Evolutionary conservation across 2,329 filamentous ascomycete genomes (phyloP), one percentile per base, ranked within the genome.

Genomic region (Aspergillus sp.): DNA sequence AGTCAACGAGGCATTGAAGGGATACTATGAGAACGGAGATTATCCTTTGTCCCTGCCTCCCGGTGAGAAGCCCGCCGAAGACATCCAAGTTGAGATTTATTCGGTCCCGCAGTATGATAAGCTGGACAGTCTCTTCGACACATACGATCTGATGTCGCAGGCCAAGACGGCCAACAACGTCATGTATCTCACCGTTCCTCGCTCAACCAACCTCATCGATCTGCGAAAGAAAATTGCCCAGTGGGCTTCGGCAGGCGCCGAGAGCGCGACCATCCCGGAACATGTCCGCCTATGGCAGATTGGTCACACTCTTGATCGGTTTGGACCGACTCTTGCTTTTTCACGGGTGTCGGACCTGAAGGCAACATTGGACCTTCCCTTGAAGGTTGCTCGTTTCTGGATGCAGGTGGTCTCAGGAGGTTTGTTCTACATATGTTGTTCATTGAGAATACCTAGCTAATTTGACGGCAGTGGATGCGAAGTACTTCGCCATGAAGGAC

Each of bases 101-200:
- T 73, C 73, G 1, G 66, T 77, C 22, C 64, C 72, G 4, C 65
- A 68, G 20, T 73, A 75, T 47, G 70, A 73, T 29, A 66, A 71
- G 39, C 59, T 75, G 49, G 61, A 64, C 54, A 78, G 76, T 53
- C 65, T 80, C 3, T 77, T 80, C 50, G 76, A 80, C 62, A 70
- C 74, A n/a, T 76, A 80, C 60, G 74, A 77, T 65, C 67, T 80
- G 59, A 78, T 78, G 76, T 69, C 71, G 6, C 69, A 71, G 20
- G 71, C 76, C 4, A 76, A 75, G 55, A 59, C 69, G 3, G 63
- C 68, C 31, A 72, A 74, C 32, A 64, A 65, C 29, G 71, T 75
- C 52, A 71, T 75, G 67, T 73, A 75, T 18, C 63, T 78, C 61
- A 73, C 62, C 10, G 55, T 78, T 26, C 74, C 76, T 3, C 65